Conservation (phyloP, 768 basidiomycete species). For the Flagelloscypha sp. region DNA sequence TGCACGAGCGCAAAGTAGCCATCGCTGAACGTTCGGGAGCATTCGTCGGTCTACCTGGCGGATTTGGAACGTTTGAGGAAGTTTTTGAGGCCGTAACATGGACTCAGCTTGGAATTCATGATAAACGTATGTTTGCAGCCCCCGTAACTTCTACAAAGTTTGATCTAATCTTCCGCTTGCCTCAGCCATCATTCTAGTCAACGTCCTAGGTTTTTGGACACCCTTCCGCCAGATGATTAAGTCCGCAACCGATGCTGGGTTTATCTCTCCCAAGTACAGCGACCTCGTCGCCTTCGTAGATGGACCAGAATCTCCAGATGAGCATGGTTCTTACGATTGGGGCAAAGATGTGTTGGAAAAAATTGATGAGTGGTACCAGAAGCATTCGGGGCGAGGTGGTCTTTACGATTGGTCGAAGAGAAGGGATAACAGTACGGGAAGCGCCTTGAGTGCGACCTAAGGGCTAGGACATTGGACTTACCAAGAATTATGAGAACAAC, state of each 20-base stretch:
- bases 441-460: neutral
- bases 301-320: constrained; percentile 43
- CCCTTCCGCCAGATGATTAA: constrained; percentile 72
- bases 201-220: constrained; percentile 77
- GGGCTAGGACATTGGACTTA: neutral
- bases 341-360: constrained; percentile 60
- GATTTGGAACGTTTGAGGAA: constrained; percentile 95
- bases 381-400: constrained; percentile 10
- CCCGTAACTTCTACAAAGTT: neutral
- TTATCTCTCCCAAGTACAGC: constrained; percentile 59
- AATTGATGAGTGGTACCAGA: constrained; percentile 49
- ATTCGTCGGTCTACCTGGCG: constrained; percentile 88
- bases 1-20: constrained; percentile 85
- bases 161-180: neutral
- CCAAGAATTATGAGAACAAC: too few relatives aligned
- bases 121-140: constrained; percentile 51
- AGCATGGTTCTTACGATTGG: constrained; percentile 69
- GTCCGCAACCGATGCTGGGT: constrained; percentile 59
- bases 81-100: constrained; percentile 93
- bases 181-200: constrained; percentile 77
- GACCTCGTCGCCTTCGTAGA: constrained; percentile 69
- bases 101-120: constrained; percentile 85
- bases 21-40: constrained; percentile 79
- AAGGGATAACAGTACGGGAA: constrained; percentile 23
- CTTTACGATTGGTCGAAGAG: constrained; percentile 46